Evolutionary conservation across 352 stramenopile genomes (phyloP).

Genomic region (Globisporangium apiculatum): DNA sequence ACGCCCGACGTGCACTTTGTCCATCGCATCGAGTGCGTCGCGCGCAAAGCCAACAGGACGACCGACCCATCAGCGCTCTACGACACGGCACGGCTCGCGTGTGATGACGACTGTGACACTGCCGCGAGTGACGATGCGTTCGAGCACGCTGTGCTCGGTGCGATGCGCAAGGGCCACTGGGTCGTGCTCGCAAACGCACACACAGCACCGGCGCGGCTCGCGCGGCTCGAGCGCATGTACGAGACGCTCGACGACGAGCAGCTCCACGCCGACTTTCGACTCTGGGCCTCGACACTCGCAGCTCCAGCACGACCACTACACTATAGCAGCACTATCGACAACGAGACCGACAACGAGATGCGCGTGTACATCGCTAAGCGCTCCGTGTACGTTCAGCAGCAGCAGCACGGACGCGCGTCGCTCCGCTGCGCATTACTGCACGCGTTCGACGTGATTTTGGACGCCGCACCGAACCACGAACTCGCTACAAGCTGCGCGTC

Average conservation of each 20-base stretch:
- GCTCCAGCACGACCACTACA: background rate
- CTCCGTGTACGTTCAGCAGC: background rate
- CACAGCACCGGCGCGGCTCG: constrained; percentile 10
- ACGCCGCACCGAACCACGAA: constrained; percentile 10
- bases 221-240: constrained; percentile 23
- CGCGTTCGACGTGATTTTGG: constrained; percentile 18
- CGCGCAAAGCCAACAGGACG: constrained; percentile 22
- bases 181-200: constrained; percentile 40
- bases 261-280: constrained; percentile 49
- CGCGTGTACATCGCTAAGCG: too few relatives aligned
- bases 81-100: background rate
- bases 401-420: constrained; percentile 11
- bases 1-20: constrained; percentile 28
- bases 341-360: constrained; percentile 2
- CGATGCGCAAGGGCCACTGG: constrained; percentile 51
- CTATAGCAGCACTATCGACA: too few relatives aligned
- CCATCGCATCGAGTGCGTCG: constrained; percentile 22
- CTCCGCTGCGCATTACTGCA: constrained; percentile 20
- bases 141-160: constrained; percentile 21
- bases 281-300: constrained; percentile 36
- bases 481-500: constrained; percentile 1
- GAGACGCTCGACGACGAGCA: constrained; percentile 19
- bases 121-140: constrained; percentile 16
- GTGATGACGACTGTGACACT: too few relatives aligned
- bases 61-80: constrained; percentile 17